A percentile compares a stretch with the other conserved stretches of the same genome.
Evolutionary conservation across 768 basidiomycete species (phyloP).

Genomic region (Tricholoma saponaceum): DNA sequence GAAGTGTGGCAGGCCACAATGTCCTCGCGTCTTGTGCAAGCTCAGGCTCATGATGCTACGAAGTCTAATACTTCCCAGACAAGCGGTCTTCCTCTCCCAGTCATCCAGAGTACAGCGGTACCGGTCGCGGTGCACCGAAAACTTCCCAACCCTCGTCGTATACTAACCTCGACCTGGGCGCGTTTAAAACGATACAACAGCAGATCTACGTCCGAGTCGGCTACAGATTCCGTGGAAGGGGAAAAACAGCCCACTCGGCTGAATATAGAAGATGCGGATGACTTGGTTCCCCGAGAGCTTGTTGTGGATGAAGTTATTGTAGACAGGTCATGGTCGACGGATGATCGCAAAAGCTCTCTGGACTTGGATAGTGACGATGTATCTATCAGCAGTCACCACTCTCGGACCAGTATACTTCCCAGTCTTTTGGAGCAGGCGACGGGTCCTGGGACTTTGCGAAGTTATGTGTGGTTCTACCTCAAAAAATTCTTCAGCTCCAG

Average conservation of each 20-base stretch:
- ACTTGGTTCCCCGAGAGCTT: background rate
- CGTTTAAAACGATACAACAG: background rate
- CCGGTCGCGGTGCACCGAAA: background rate
- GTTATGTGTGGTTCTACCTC: background rate
- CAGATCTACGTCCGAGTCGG: background rate
- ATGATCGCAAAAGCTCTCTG: slow-evolving; percentile 37
- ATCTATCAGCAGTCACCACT: background rate
- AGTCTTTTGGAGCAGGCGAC: background rate
- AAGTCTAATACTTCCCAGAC: background rate
- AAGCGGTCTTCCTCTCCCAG: background rate
- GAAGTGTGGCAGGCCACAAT: background rate
- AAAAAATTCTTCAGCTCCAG: slow-evolving; percentile 8
- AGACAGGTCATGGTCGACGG: slow-evolving; percentile 44
- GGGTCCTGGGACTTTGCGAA: background rate
- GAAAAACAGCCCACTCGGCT: background rate
- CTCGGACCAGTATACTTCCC: background rate
- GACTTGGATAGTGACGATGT: slow-evolving; percentile 15
- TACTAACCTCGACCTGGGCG: background rate
- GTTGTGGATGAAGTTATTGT: slow-evolving; percentile 57
- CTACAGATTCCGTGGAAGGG: background rate
- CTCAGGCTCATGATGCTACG: background rate
- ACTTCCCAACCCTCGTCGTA: background rate
- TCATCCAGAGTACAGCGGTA: background rate
- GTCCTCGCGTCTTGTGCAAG: background rate
- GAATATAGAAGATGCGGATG: background rate